phyloP scores from a whole-genome alignment of 2,329 filamentous ascomycete genomes.

The Fusarium gaditjirri region DNA sequence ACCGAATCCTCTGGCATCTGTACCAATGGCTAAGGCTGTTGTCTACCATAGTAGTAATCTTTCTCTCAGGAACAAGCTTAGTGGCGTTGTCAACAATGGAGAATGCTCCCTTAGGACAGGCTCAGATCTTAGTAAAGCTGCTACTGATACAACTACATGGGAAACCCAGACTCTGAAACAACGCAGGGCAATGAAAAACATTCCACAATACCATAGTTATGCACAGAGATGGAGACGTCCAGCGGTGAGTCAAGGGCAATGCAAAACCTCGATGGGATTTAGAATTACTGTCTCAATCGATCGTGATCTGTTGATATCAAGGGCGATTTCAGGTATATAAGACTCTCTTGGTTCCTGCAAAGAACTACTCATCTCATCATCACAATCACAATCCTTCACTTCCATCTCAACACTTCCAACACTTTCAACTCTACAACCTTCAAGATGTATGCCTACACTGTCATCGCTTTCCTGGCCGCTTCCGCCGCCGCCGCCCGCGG shows the following conservation, averaged over 20 bases:
- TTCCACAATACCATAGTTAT: neutral
- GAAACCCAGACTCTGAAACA: neutral
- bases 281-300: neutral
- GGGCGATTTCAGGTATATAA: neutral
- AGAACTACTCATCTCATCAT: neutral
- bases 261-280: neutral
- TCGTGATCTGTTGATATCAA: neutral
- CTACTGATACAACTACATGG: neutral
- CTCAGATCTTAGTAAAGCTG: neutral
- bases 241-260: neutral
- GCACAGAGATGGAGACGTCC: neutral
- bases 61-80: neutral
- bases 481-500: neutral
- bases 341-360: neutral
- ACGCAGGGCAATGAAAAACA: neutral
- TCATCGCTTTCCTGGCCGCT: slow-evolving; percentile 8
- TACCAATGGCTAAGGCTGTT: neutral
- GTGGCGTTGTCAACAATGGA: neutral
- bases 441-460: slow-evolving; percentile 1
- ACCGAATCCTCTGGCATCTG: neutral
- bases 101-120: neutral
- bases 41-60: neutral
- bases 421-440: neutral
- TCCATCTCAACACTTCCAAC: neutral
- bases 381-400: neutral